Evolutionary conservation across 108 stramenopile species (phyloP).

Genomic region (Poteriospumella lacustris): DNA sequence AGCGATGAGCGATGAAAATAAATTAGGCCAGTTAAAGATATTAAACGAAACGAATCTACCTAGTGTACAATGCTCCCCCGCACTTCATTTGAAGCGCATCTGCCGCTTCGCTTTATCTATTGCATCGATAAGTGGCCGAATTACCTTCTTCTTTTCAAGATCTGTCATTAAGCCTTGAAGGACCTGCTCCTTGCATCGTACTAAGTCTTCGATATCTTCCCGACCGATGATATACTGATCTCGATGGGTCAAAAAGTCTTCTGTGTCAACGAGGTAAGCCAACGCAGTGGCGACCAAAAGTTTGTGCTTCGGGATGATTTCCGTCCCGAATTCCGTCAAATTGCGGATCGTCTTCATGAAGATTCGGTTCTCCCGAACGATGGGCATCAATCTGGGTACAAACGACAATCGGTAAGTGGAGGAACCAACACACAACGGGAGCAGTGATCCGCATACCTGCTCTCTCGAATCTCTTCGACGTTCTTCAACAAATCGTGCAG

Average conservation of each 20-base stretch:
- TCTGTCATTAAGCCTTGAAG: neutral
- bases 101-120: conserved; percentile 4
- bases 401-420: neutral
- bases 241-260: conserved; percentile 20
- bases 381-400: conserved; percentile 18
- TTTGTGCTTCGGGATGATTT: neutral
- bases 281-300: neutral
- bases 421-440: neutral
- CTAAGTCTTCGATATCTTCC: neutral
- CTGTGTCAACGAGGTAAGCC: neutral
- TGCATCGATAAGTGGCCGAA: neutral
- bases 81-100: neutral
- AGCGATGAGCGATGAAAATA: too few species aligned
- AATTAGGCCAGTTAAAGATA: too few species aligned
- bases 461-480: neutral
- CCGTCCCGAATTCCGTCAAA: neutral
- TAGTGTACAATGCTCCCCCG: too few species aligned
- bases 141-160: neutral
- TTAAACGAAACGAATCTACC: too few species aligned
- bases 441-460: neutral
- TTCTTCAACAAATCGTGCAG: neutral
- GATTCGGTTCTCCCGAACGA: neutral
- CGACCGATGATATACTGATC: neutral
- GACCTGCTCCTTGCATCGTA: neutral
- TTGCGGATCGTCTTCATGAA: neutral